Evolutionary conservation across 1,284 basidiomycete genomes (phyloP).

Genomic region (Leccinum angustisporum): DNA sequence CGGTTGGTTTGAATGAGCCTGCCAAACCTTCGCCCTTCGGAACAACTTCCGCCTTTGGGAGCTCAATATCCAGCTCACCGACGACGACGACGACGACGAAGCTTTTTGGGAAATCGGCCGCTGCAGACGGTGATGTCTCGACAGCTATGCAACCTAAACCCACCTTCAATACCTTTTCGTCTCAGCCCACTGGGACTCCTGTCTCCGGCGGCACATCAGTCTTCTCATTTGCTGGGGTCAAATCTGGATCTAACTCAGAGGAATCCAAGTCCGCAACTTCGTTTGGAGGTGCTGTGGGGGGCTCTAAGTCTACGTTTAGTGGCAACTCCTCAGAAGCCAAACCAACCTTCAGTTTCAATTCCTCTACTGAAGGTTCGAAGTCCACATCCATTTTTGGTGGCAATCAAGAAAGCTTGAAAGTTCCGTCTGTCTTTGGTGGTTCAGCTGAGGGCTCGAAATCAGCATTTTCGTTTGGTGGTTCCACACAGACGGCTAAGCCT

Average conservation of each 20-base stretch:
- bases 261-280: slow-evolving; percentile 17
- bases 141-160: slow-evolving; percentile 12
- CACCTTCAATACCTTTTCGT: slow-evolving; percentile 9
- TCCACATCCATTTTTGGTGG: slow-evolving; percentile 12
- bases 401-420: slow-evolving; percentile 10
- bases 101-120: slow-evolving; percentile 14
- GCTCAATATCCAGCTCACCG: slow-evolving; percentile 8
- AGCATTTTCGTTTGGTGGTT: slow-evolving; percentile 13
- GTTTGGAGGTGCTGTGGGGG: slow-evolving; percentile 12
- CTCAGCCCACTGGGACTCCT: slow-evolving; percentile 12
- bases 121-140: slow-evolving; percentile 2
- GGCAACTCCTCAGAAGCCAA: slow-evolving; percentile 12
- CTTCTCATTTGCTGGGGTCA: slow-evolving; percentile 26
- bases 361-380: slow-evolving; percentile 9
- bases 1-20: slow-evolving; percentile 14
- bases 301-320: slow-evolving; percentile 8
- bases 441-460: slow-evolving; percentile 10
- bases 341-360: slow-evolving; percentile 22
- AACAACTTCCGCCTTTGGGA: slow-evolving; percentile 18
- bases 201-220: slow-evolving; percentile 5
- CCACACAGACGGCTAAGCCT: slow-evolving; percentile 12
- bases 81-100: slow-evolving; percentile 4
- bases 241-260: slow-evolving; percentile 21
- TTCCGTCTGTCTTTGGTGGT: slow-evolving; percentile 10
- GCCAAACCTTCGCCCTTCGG: slow-evolving; percentile 19